phyloP scores from a whole-genome alignment of 2,329 filamentous ascomycete species.

The Pseudopithomyces chartarum region DNA sequence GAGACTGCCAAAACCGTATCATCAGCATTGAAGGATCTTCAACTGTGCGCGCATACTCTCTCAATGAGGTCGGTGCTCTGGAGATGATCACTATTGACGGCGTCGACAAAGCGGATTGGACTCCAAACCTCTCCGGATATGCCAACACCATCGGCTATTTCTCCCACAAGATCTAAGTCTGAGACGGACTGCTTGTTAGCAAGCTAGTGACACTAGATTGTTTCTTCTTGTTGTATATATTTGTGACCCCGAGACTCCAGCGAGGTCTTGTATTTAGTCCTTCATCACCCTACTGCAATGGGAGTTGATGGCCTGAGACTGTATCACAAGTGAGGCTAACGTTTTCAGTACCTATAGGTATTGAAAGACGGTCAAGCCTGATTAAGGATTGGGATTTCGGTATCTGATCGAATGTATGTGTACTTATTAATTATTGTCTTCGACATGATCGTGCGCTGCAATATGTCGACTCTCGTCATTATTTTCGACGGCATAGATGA shows the following conservation, averaged over 20 bases:
- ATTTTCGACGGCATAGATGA: no score
- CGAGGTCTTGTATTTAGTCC: neutral
- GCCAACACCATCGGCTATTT: conserved; percentile 41
- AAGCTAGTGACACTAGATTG: neutral
- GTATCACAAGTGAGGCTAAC: neutral
- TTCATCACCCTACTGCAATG: neutral
- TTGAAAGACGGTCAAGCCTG: no score
- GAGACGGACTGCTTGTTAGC: neutral
- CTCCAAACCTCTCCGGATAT: conserved; percentile 53
- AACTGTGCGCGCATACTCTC: conserved; percentile 51
- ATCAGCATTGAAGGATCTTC: conserved; percentile 53
- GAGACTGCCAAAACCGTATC: conserved; percentile 57
- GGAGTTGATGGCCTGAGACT: neutral
- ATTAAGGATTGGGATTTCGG: no score
- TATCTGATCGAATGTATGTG: no score
- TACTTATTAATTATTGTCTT: no score
- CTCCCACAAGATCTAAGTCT: conserved; percentile 36
- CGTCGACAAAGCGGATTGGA: conserved; percentile 49
- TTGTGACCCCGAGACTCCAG: neutral
- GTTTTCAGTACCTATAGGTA: neutral
- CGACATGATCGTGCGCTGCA: no score
- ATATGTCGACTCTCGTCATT: no score
- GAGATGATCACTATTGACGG: conserved; percentile 55
- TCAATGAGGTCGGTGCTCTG: conserved; percentile 55
- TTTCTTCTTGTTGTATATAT: neutral